These are phyloP conservation scores for Graphiopsis chlorocephala DNA, from an alignment of 2,329 filamentous ascomycete genomes.

Conservation along the genomic window DNA sequence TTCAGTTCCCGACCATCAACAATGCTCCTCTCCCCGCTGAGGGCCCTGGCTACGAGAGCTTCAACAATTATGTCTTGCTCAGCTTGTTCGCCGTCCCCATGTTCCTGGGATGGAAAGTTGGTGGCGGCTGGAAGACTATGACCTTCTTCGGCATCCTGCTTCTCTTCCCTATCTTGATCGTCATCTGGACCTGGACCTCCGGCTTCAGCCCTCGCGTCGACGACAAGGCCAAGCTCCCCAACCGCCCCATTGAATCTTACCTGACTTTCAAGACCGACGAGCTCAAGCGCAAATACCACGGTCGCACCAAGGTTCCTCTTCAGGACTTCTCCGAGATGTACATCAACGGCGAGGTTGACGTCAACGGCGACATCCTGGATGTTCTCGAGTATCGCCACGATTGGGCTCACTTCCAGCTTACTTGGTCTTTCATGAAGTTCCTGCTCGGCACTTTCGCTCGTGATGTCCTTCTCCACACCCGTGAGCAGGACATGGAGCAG, in stretches of 20 bases:
- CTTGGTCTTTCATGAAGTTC: slow-evolving; percentile 77
- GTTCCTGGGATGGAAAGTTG: slow-evolving; percentile 78
- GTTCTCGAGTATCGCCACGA: slow-evolving; percentile 92
- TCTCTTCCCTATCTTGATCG: slow-evolving; percentile 72
- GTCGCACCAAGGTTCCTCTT: slow-evolving; percentile 78
- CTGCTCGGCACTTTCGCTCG: slow-evolving; percentile 85
- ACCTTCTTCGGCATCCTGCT: slow-evolving; percentile 82
- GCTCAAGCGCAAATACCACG: slow-evolving; percentile 66
- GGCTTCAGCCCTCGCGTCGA: slow-evolving; percentile 83
- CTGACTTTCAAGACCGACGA: slow-evolving; percentile 69
- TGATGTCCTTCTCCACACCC: slow-evolving; percentile 88
- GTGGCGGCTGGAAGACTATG: slow-evolving; percentile 82
- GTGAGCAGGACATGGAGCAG: slow-evolving; percentile 95
- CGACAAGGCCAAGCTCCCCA: slow-evolving; percentile 84
- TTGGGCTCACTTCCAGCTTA: slow-evolving; percentile 94
- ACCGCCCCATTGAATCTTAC: slow-evolving; percentile 87
- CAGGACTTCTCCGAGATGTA: slow-evolving; percentile 98
- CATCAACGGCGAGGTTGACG: slow-evolving; percentile 89
- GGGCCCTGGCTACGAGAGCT: slow-evolving; percentile 65
- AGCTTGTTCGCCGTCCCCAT: slow-evolving; percentile 69
- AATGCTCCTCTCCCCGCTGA: slow-evolving; percentile 82
- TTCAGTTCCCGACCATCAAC: slow-evolving; percentile 9
- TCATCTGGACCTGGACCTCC: slow-evolving; percentile 79
- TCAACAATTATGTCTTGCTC: slow-evolving; percentile 79
- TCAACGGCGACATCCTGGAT: slow-evolving; percentile 90